Evolutionary conservation across 23 red algal species (phyloP), one percentile per base, ranked within the genome.

Genomic region (Gracilaria gracilis): DNA sequence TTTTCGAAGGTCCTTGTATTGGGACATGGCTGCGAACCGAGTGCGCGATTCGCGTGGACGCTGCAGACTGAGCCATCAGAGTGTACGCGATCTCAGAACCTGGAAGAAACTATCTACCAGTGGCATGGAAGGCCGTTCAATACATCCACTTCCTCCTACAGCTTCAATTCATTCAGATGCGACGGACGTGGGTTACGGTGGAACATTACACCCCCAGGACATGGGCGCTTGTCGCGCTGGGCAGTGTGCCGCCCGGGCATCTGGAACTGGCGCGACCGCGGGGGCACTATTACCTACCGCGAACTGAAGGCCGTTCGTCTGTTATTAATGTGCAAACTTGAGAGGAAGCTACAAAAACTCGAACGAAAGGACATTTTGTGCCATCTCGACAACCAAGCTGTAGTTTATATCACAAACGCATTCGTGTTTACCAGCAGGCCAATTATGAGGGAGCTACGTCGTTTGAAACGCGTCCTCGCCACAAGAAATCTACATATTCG

Each of bases 161-260:
- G 67, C 38, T 17, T 66, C 84, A 21, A 76, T 87, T 67, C 69
- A 87, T 8, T 51, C 67, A 20, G 50, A 87, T 36, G 84, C 84
- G 36, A 47, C 48, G 17, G 67, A 87, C n/a, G 84, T 87, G 17
- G 5, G 49, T 20, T 87, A 61, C 19, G 67, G 83, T 3, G 66
- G 84, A 5, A 75, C 84, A 9, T 0, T 87, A 0, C 76, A 87
- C 37, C 0, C 20, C 12, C 28, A 87, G 9, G 51, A 70, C 42
- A 23, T 76, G n/a, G 2, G 9, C 12, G 34, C 67, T 4, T 47
- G 84, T 3, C 28, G 57, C 9, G 9, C 40, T 36, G 61, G 83
- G 28, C 25, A 71, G 14, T n/a, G 17, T 16, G 35, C 23, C 16
- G 69, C 28, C 39, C 83, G 31, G 61, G 66, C 32, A 42, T 87